phyloP scores from a whole-genome alignment of 179 eudicot species.

The Spinacia oleracea region DNA sequence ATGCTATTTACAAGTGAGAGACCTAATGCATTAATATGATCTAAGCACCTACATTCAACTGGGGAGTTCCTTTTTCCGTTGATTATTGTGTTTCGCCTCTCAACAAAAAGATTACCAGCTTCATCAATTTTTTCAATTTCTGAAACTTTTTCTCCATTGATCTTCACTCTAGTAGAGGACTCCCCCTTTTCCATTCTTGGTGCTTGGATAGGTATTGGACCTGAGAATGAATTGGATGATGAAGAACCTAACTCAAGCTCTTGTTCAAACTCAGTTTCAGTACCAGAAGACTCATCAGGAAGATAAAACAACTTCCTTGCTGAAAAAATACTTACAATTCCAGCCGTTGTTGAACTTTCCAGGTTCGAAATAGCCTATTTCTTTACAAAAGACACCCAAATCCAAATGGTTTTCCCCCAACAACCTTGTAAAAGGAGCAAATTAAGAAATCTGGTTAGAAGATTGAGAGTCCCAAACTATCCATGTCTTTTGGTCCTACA shows the following conservation, averaged over 20 bases:
- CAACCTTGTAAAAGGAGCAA: slow-evolving; percentile 87
- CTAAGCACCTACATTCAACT: slow-evolving; percentile 73
- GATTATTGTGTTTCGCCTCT: slow-evolving; percentile 9
- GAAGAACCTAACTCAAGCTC: slow-evolving; percentile 24
- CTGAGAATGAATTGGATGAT: slow-evolving; percentile 36
- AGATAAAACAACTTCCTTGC: slow-evolving; percentile 39
- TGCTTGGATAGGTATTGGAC: slow-evolving; percentile 26
- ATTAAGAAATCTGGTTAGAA: slow-evolving; percentile 77
- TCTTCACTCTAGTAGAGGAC: slow-evolving; percentile 23
- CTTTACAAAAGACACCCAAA: slow-evolving; percentile 88
- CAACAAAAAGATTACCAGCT: neutral
- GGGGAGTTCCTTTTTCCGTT: slow-evolving; percentile 20
- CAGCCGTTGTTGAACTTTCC: slow-evolving; percentile 52
- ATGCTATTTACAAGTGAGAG: slow-evolving; percentile 60
- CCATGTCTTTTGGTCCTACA: slow-evolving; percentile 89
- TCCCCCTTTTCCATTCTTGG: slow-evolving; percentile 34
- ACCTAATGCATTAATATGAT: slow-evolving; percentile 79
- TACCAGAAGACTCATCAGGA: slow-evolving; percentile 42
- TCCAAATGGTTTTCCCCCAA: slow-evolving; percentile 90
- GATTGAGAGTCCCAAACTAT: slow-evolving; percentile 76
- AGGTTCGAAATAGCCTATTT: slow-evolving; percentile 54
- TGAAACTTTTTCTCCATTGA: slow-evolving; percentile 5
- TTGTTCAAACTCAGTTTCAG: slow-evolving; percentile 35
- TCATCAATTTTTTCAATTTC: slow-evolving; percentile 34
- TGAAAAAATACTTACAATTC: slow-evolving; percentile 60